These are phyloP conservation scores for Dendrobium chrysotoxum DNA, from an alignment of 106 monocot genomes.

Conservation along the genomic window DNA sequence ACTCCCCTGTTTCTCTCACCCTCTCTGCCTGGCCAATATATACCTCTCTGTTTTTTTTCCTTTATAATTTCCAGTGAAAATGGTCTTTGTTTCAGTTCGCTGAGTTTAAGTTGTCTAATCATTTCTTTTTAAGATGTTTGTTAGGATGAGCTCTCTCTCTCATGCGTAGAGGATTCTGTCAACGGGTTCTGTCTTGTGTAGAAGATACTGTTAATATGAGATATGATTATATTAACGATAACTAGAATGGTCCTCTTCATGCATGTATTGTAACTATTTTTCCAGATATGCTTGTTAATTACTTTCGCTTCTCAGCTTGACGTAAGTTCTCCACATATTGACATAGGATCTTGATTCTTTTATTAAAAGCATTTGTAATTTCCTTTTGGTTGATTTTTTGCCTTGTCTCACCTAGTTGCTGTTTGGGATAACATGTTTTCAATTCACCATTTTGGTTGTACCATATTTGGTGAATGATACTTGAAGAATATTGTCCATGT, in stretches of 20 bases:
- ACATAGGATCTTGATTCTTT: neutral
- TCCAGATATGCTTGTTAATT: neutral
- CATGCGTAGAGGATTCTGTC: too few relatives aligned
- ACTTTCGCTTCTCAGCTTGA: neutral
- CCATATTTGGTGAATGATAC: neutral
- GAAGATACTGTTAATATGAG: neutral
- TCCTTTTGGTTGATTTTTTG: neutral
- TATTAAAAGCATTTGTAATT: neutral
- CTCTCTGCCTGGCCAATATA: neutral
- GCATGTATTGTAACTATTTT: neutral
- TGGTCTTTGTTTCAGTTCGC: neutral
- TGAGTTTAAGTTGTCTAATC: neutral
- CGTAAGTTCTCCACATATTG: neutral
- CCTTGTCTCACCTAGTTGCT: neutral
- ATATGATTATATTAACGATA: neutral
- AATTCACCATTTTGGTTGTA: neutral
- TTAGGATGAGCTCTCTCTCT: neutral
- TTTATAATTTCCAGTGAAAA: neutral
- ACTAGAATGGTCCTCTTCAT: neutral
- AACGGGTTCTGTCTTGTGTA: too few relatives aligned
- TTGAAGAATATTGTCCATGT: slow-evolving; percentile 1
- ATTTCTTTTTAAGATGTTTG: neutral
- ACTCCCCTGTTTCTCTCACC: too few relatives aligned
- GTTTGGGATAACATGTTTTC: neutral
- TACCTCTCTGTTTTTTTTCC: neutral